Base-by-base conservation (phyloP, 2,329 filamentous ascomycete species). In the Sarocladium brachiariae region DNA sequence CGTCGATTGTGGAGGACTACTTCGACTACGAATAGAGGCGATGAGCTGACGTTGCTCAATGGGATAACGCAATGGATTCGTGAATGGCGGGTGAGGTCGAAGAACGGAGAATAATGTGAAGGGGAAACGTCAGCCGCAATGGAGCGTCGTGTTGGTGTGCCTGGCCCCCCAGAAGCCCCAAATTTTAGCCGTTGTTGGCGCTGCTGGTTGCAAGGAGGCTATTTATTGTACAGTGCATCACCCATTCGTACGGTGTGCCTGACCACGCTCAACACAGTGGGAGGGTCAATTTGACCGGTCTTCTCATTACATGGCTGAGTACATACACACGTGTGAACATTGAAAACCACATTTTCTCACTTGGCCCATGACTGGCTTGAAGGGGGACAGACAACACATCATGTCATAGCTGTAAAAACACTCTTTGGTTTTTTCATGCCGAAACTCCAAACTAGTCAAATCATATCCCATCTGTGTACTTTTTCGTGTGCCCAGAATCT, bases 1-100 rank as follows among this genome's bases (percentile, higher is more conserved):
- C 58, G 59, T 60, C 57, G 56, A 38, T 43, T 51, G 50, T 48
- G 37, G 48, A 25, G 51, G 52, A 31, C 48, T 19, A 1, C 8
- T 3, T 39, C 37, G 37, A 21, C 21, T 24, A 25, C 16, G 25
- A 8, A 13, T 19, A n/a, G 25, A 19, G 24, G 4, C 19, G n/a
- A 25, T 33, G 27, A 16, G 23, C n/a, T 43, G 19, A 23, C 23
- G 39, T 23, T 25, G 13, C 4, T 43, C 10, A 11, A 43, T 27
- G 21, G 16, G 16, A 31, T 33, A 9, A 34, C 33, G 34, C 23
- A 25, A 38, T 38, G 31, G 18, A 11, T 14, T n/a, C 18, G 14
- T 39, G 34, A 23, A 27, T 38, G 34, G 16, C 13, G 23, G 19
- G 18, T 9, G 19, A 11, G 33, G 11, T 21, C 7, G 10, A 16